Evolutionary conservation across 805 yeast genomes (phyloP).

Genomic region (Komagataella mondaviorum): DNA sequence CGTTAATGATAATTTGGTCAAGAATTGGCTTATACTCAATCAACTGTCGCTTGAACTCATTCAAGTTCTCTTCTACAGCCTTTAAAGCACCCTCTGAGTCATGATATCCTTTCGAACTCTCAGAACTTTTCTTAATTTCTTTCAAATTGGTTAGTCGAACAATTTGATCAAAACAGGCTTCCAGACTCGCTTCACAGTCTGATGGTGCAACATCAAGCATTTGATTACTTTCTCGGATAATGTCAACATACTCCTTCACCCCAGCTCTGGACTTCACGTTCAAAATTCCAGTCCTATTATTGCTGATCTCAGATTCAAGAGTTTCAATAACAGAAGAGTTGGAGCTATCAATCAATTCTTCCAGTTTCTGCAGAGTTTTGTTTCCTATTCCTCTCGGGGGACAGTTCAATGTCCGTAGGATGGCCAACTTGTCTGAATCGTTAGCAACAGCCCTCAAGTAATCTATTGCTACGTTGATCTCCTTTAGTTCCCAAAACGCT

Average conservation of each 20-base stretch:
- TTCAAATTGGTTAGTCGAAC: conserved; percentile 8
- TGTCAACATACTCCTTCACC: conserved; percentile 15
- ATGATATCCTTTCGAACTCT: not conserved
- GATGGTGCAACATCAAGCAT: conserved; percentile 4
- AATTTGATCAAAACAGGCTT: conserved; percentile 10
- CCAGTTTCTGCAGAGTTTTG: conserved; percentile 26
- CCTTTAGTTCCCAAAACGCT: conserved; percentile 71
- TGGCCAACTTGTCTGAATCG: conserved; percentile 46
- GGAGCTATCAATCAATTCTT: conserved; percentile 4
- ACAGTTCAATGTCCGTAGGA: conserved; percentile 37
- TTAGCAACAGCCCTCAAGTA: conserved; percentile 50
- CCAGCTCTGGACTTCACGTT: conserved; percentile 9
- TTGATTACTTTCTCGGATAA: conserved; percentile 12
- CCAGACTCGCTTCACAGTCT: not conserved
- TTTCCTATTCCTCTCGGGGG: conserved; percentile 64
- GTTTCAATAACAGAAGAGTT: not conserved
- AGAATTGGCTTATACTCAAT: conserved; percentile 9
- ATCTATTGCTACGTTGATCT: conserved; percentile 48
- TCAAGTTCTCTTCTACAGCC: conserved; percentile 8
- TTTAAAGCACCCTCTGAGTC: conserved; percentile 1
- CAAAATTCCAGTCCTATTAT: conserved; percentile 1
- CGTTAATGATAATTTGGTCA: conserved; percentile 8
- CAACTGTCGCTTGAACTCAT: conserved; percentile 14
- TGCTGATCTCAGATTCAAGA: not conserved
- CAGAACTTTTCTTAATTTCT: not conserved